Evolutionary conservation across 805 yeast species (phyloP), one percentile per base, ranked within the genome.

Genomic region (Grigorovia yakushimaensis): DNA sequence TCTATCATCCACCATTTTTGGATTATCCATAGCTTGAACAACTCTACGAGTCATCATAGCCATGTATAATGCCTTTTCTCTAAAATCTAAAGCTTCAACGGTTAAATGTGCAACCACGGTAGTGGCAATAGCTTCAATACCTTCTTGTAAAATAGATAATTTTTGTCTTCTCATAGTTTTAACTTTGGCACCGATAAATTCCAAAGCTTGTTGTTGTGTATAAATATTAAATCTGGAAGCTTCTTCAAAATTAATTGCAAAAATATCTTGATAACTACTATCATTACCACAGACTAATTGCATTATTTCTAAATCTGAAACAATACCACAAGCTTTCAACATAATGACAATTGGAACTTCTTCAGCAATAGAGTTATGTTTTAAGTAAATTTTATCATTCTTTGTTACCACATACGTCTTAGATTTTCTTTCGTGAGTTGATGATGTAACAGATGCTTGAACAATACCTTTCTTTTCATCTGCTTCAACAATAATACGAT

Each of bases 1-100:
- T 68, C 98, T 81, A 67, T 93, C 98, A 61, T 93, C 98, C n/a
- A 93, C 95, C 82, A 88, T 82, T 55, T 81, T 81, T 7, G 97
- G 94, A 59, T 93, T 85, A 53, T 86, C 82, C 82, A 93, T 87
- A 4, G 98, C 87, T 94, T 88, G 87, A 20, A 93, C 76, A 2
- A 91, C 98, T 61, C 98, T 78, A 62, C 98, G 79, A 1, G 98
- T 85, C 98, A 93, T 93, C 68, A 88, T 81, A 1, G 97, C 96
- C 55, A 93, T 80, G 62, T 93, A 93, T 36, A 93, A 66, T 0
- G 98, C 96, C 69, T 93, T 93, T 64, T 88, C 96, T 54, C 95
- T 77, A 72, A 91, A 88, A 60, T 93, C 94, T 41, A 86, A 72
- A 56, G 82, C 86, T 46, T 77, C 75, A 8, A 88, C 96, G 0